Conservation (phyloP, 1,284 basidiomycete genomes). For the Fomes fomentarius region DNA sequence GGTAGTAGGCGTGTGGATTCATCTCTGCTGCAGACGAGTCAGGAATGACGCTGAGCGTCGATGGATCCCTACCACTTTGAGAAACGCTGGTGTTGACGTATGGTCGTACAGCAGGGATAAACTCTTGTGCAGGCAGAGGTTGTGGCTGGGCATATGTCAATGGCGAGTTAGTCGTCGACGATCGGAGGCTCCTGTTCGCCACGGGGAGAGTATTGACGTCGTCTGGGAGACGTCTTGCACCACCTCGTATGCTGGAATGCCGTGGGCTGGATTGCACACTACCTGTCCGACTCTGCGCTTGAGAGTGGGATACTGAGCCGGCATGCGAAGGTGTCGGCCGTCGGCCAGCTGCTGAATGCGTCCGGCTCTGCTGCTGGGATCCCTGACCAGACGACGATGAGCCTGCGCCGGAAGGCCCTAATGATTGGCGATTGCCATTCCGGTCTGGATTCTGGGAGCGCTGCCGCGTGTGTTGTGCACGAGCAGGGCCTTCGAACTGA, state of each 20-base stretch:
- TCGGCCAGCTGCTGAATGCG: conserved; percentile 30
- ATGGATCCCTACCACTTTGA: conserved; percentile 4
- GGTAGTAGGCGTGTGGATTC: conserved; percentile 21
- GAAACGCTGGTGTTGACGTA: conserved; percentile 14
- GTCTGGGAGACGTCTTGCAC: conserved; percentile 28
- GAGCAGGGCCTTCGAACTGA: conserved; percentile 43
- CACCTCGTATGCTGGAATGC: conserved; percentile 33
- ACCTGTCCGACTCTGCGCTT: conserved; percentile 43
- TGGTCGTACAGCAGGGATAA: conserved; percentile 17
- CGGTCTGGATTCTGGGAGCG: conserved; percentile 25
- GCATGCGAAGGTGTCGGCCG: conserved; percentile 26
- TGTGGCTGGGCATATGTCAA: conserved; percentile 24
- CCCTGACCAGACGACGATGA: conserved; percentile 29
- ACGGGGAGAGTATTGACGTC: conserved; percentile 19
- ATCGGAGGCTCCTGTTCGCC: conserved; percentile 27
- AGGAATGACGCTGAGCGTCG: conserved; percentile 12
- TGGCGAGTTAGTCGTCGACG: conserved; percentile 32
- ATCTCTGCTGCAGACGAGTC: conserved; percentile 12
- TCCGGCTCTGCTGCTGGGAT: conserved; percentile 40
- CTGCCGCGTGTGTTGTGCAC: conserved; percentile 24
- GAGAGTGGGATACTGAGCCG: conserved; percentile 43
- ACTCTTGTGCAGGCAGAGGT: conserved; percentile 23
- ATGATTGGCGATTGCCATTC: conserved; percentile 3
- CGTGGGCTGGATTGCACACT: conserved; percentile 49
- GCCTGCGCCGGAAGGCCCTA: conserved; percentile 11